phyloP scores from a whole-genome alignment of 2,329 filamentous ascomycete genomes.

The Aureobasidium sp. region DNA sequence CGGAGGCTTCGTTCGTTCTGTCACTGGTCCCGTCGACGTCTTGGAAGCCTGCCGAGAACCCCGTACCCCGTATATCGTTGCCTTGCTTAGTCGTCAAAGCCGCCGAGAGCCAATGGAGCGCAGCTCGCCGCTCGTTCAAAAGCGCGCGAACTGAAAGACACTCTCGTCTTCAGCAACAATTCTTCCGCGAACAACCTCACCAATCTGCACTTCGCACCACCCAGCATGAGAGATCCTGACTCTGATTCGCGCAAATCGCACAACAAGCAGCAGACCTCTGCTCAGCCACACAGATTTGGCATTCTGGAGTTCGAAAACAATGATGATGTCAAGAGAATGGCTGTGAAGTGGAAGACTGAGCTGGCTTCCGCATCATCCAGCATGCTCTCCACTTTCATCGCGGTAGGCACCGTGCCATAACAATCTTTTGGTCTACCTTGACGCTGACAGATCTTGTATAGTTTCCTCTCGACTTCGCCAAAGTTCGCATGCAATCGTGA shows the following conservation, averaged over 20 bases:
- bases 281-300: background rate
- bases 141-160: conserved; percentile 11
- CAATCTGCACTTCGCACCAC: background rate
- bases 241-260: background rate
- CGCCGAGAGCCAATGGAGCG: conserved; percentile 15
- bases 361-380: conserved; percentile 71
- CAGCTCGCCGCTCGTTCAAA: background rate
- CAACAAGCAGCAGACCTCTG: background rate
- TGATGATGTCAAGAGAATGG: conserved; percentile 47
- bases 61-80: background rate
- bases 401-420: conserved; percentile 36
- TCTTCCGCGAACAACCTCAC: background rate
- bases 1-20: background rate
- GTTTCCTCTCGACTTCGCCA: conserved; percentile 83
- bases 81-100: background rate
- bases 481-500: conserved; percentile 77
- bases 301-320: conserved; percentile 19
- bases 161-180: conserved; percentile 7
- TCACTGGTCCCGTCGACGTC: background rate
- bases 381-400: conserved; percentile 67
- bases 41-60: background rate
- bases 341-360: conserved; percentile 74
- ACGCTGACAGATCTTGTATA: conserved; percentile 22
- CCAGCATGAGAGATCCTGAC: conserved; percentile 7
- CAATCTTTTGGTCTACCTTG: background rate